Conservation (phyloP, 192 early-diverging fungal genomes). For the Geranomyces michiganensis region DNA sequence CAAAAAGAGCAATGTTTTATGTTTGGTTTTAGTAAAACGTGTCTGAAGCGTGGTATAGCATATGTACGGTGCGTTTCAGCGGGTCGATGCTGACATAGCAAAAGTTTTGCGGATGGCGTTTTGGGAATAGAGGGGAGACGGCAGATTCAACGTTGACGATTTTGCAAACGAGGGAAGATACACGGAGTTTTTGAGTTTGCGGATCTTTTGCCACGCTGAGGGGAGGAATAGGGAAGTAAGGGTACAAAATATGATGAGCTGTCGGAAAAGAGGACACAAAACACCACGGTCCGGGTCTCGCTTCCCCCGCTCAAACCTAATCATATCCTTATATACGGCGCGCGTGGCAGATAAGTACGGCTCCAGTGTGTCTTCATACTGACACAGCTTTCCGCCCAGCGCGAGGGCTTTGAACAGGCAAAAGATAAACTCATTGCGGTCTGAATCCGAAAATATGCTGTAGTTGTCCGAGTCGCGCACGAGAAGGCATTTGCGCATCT, state of each 20-base stretch:
- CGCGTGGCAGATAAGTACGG: conserved; percentile 52
- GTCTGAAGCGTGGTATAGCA: conserved; percentile 59
- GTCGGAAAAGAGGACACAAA: too few species aligned
- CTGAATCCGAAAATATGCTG: conserved; percentile 38
- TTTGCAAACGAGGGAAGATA: conserved; percentile 47
- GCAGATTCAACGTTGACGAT: conserved; percentile 41
- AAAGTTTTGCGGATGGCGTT: conserved; percentile 64
- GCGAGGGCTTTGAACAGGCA: conserved; percentile 53
- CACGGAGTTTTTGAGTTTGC: conserved; percentile 16
- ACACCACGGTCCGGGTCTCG: too few species aligned
- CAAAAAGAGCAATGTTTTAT: too few species aligned
- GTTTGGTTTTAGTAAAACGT: conserved; percentile 39
- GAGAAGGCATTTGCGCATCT: conserved; percentile 52
- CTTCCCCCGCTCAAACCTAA: conserved; percentile 37
- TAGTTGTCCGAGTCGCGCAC: conserved; percentile 43
- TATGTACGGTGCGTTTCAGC: conserved; percentile 40
- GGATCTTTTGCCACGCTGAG: conserved; percentile 42
- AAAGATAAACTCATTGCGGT: conserved; percentile 58
- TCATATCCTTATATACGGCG: conserved; percentile 57
- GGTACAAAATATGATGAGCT: too few species aligned
- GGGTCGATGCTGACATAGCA: conserved; percentile 54
- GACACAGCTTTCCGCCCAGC: conserved; percentile 55
- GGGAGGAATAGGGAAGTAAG: too few species aligned
- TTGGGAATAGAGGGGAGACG: conserved; percentile 58
- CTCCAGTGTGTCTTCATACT: conserved; percentile 57